Evolutionary conservation across 169 alveolate species (phyloP).

Genomic region (Plasmodium falciparum): DNA sequence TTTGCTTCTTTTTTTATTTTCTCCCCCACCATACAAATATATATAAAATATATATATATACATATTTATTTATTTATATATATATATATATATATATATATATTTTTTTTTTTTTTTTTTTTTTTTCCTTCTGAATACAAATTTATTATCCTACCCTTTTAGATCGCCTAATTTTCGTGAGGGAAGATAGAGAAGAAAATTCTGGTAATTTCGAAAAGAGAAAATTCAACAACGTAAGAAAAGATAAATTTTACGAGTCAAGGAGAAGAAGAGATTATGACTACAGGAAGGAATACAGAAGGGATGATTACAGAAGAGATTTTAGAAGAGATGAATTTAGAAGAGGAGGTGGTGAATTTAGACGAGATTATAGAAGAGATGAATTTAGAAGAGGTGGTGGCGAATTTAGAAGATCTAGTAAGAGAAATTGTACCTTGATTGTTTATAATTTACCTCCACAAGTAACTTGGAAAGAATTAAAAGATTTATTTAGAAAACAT

Average conservation of each 20-base stretch:
- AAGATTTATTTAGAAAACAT: constrained; percentile 84
- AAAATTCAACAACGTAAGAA: constrained; percentile 36
- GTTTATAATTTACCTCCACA: constrained; percentile 71
- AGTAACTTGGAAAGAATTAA: constrained; percentile 82
- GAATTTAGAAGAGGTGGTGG: constrained; percentile 36
- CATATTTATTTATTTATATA: too few species aligned
- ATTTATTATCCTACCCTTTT: neutral
- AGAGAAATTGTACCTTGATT: constrained; percentile 45
- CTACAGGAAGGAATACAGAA: constrained; percentile 26
- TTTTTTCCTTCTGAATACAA: constrained; percentile 38
- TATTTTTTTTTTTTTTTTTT: constrained; percentile 28
- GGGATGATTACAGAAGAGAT: constrained; percentile 31
- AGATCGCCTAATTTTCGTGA: constrained; percentile 90
- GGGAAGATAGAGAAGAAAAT: constrained; percentile 88
- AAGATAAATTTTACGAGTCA: constrained; percentile 35
- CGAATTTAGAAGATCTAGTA: constrained; percentile 26
- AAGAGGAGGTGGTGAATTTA: constrained; percentile 33
- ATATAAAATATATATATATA: too few species aligned
- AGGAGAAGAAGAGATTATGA: constrained; percentile 51
- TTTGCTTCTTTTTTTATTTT: too few species aligned
- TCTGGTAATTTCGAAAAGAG: constrained; percentile 44
- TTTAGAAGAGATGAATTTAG: constrained; percentile 24
- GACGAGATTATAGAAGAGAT: constrained; percentile 52
- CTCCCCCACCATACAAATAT: too few species aligned
- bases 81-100: neutral